These are phyloP conservation scores for Hippophae tibetana DNA, from an alignment of 306 rosid genomes.

Conservation along the genomic window DNA sequence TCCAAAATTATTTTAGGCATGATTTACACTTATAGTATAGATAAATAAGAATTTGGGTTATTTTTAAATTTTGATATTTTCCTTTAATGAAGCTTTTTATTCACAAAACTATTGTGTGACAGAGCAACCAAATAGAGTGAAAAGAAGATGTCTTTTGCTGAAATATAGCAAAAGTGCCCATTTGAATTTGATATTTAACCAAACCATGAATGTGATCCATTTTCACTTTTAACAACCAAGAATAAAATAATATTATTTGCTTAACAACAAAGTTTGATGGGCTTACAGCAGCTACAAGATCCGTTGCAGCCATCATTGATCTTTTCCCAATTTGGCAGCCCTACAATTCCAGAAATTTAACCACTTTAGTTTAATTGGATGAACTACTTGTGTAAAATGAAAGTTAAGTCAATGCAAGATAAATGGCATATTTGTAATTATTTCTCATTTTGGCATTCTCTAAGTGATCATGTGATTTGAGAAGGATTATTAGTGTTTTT, in stretches of 20 bases:
- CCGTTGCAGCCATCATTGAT: conserved; percentile 75
- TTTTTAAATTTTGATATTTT: no score
- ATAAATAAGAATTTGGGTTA: no score
- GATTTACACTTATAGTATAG: no score
- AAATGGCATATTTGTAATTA: no score
- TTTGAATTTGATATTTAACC: conserved; percentile 18
- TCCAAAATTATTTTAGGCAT: no score
- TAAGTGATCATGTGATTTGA: no score
- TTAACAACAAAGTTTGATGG: conserved; percentile 5
- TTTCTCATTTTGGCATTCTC: no score
- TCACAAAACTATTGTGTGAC: no score
- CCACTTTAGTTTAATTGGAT: not conserved
- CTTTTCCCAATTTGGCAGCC: conserved; percentile 74
- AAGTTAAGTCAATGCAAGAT: no score
- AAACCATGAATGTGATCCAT: conserved; percentile 6
- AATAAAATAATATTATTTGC: conserved; percentile 5
- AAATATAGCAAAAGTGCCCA: not conserved
- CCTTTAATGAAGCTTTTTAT: no score
- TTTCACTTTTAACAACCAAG: conserved; percentile 15
- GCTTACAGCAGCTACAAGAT: conserved; percentile 64
- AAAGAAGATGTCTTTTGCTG: not conserved
- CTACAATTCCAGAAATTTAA: conserved; percentile 25
- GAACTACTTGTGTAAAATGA: not conserved
- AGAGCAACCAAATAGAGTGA: no score
- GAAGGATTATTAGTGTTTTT: no score